Base-by-base conservation (phyloP, 768 basidiomycete genomes). In the Calocybe gangraenosa region DNA sequence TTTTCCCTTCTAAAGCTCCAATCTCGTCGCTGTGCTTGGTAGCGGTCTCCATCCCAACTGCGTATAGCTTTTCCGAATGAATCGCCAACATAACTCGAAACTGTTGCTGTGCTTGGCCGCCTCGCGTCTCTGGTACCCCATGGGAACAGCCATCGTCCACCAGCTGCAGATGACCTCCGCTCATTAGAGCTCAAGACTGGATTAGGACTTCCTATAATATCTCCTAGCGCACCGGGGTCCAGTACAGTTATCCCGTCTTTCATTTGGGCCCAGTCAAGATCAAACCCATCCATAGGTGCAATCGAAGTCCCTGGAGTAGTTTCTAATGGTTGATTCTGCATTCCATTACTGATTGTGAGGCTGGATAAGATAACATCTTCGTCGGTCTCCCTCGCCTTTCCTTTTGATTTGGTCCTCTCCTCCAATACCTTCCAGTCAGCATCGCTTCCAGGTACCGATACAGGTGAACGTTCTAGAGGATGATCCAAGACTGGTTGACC, bases 1-100 rank as follows among this genome's bases (percentile, higher is more conserved):
- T 64, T 72, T 63, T 82, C 82, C 51, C 69, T 71, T 49, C 63
- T 67, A 59, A 85, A 84, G 14, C 68, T 74, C 85, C 85, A 87
- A 46, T 74, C 70, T 30, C 65, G 62, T 42, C 69, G 64, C 46
- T 67, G 58, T 7, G 60, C 59, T 41, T 64, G 65, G 44, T 79
- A 81, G n/a, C 58, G 65, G 15, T 67, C 65, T 39, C 76, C 79
- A 33, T 65, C 68, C 71, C 72, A 75, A 31, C 51, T 55, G 21
- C 58, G 47, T 48, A 74, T 57, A 44, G 65, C 62, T 44, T 65
- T 59, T 44, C 59, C 63, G 47, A 76, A 75, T 14, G 75, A 66
- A 45, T 74, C 73, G 8, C 65, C 69, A 28, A 58, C 59, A 9
- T 57, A 51, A 45, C 65, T 67, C 7, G 70, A 69, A 15, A 69